Conservation (phyloP, 2,329 filamentous ascomycete species). For the Colletotrichum salicis region DNA sequence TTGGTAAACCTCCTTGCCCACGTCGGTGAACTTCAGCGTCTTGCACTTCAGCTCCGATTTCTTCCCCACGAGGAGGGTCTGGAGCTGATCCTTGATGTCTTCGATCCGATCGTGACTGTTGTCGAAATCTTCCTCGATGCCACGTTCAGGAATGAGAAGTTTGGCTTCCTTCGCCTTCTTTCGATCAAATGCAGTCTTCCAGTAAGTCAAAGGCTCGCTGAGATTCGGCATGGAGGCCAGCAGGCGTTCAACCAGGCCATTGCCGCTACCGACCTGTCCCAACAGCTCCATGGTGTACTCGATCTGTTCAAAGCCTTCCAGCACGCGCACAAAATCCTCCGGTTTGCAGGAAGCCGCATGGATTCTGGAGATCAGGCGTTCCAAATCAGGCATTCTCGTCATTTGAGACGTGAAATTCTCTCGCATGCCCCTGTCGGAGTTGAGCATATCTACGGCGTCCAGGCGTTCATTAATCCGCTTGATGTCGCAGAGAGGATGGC, state of each 20-base stretch:
- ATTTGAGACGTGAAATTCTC: conserved; percentile 91
- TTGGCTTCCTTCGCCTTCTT: conserved; percentile 81
- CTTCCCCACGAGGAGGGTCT: conserved; percentile 76
- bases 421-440: conserved; percentile 81
- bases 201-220: conserved; percentile 77
- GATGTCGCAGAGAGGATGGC: conserved; percentile 90
- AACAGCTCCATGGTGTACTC: conserved; percentile 91
- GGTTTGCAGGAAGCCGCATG: conserved; percentile 91
- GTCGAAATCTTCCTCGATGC: conserved; percentile 94
- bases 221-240: conserved; percentile 89
- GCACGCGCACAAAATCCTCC: conserved; percentile 90
- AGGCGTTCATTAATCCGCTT: conserved; percentile 90
- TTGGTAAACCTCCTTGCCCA: conserved; percentile 97
- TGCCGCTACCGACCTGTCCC: conserved; percentile 76
- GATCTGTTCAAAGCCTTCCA: conserved; percentile 98
- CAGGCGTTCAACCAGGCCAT: conserved; percentile 85
- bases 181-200: conserved; percentile 93
- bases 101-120: conserved; percentile 80
- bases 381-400: conserved; percentile 91
- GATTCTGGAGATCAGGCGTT: conserved; percentile 91
- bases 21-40: conserved; percentile 79
- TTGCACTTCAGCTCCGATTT: conserved; percentile 80
- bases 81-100: conserved; percentile 78
- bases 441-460: conserved; percentile 93
- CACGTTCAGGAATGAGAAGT: conserved; percentile 83